A percentile compares a stretch with the other conserved stretches of the same genome.
These are phyloP conservation scores for Agaricus sinodeliciosus DNA, from an alignment of 768 basidiomycete species.

Conservation along the genomic window DNA sequence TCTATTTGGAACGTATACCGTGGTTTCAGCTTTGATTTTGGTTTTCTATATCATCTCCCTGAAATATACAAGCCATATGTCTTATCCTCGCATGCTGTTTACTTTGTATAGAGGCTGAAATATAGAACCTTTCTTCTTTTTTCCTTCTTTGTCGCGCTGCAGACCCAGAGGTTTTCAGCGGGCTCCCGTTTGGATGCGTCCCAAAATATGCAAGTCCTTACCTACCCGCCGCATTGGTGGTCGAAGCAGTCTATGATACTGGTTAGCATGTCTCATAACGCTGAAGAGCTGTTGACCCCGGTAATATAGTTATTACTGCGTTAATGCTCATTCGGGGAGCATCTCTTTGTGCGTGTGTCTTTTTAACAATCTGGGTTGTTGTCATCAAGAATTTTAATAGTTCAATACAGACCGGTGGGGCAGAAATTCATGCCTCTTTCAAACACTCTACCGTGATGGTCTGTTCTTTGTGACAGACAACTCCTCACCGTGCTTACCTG, in stretches of 20 bases:
- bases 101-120: no score
- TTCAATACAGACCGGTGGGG: neutral
- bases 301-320: neutral
- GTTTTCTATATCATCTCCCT: neutral
- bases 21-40: neutral
- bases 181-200: neutral
- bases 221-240: neutral
- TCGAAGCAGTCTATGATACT: neutral
- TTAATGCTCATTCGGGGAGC: neutral
- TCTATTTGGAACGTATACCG: neutral
- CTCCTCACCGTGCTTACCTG: neutral
- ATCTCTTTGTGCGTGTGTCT: neutral
- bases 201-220: neutral
- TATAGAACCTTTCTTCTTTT: no score
- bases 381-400: neutral
- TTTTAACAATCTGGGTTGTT: neutral
- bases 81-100: neutral
- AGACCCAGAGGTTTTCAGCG: neutral
- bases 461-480: neutral
- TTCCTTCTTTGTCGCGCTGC: neutral
- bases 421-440: neutral
- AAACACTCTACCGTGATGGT: neutral
- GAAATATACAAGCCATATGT: neutral
- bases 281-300: neutral
- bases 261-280: neutral